Conservation (phyloP, 345 rosid species). For the Noccaea bulbosa region DNA sequence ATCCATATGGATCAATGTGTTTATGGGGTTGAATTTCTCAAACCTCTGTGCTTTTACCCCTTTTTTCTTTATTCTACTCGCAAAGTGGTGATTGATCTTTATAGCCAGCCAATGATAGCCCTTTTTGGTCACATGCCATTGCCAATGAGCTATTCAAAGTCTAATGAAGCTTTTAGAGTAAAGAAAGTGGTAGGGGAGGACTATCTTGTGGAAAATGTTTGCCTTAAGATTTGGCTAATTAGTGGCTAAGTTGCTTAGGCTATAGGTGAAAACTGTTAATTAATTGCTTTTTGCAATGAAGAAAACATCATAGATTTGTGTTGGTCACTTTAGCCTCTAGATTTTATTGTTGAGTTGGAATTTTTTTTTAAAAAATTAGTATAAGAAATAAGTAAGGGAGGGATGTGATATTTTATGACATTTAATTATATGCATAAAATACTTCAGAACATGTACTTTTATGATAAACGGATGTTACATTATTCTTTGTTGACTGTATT, state of each 20-base stretch:
- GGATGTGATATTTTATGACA: background rate
- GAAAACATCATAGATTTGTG: background rate
- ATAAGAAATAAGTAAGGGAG: too few species aligned
- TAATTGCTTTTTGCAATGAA: background rate
- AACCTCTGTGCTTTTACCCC: background rate
- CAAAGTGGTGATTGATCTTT: constrained; percentile 12
- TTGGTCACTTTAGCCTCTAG: background rate
- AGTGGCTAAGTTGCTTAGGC: background rate
- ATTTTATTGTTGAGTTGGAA: background rate
- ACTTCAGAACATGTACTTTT: background rate
- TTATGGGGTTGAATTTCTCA: too few species aligned
- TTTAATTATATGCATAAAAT: background rate
- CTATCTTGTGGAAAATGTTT: constrained; percentile 5
- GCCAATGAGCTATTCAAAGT: constrained; percentile 8
- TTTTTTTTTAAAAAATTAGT: too few species aligned
- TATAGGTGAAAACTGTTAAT: background rate
- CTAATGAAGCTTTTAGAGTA: constrained; percentile 7
- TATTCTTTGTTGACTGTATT: background rate
- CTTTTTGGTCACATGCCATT: constrained; percentile 23
- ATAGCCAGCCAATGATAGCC: constrained; percentile 15
- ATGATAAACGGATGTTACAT: background rate
- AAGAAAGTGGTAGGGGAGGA: constrained; percentile 20
- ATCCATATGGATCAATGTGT: too few species aligned
- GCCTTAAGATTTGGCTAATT: constrained; percentile 10
- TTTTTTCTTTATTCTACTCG: background rate